Evolutionary conservation across 2,329 filamentous ascomycete genomes (phyloP), one percentile per base, ranked within the genome.

Genomic region (Hymenoscyphus occultus): DNA sequence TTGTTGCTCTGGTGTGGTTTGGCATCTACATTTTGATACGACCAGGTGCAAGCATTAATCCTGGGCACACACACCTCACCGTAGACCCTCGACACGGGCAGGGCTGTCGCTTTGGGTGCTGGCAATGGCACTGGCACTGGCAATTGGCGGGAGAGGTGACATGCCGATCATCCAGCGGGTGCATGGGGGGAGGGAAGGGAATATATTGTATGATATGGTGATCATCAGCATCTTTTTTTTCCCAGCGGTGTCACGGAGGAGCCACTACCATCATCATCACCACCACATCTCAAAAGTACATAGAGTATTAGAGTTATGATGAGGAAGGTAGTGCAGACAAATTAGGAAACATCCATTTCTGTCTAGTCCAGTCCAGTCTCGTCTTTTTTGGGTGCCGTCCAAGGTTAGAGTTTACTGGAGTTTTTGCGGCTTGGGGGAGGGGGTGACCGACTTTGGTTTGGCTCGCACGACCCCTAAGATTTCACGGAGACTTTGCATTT

Each of bases 141-240:
- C 45, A 22, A 51, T 51, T 51, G 45, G 45, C 45, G 45, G 45
- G 45, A 51, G n/a, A 22, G 9, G 45, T 59, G 57, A 59, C 57
- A 22, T 19, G 57, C 16, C 57, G 57, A 59, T 59, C 57, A 59
- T 59, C 39, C 57, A 59, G 57, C 57, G 39, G 57, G 35, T 59
- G 56, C 12, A 39, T 22, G 22, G 54, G 19, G 10, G 22, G 9
- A 22, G 54, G 22, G 13, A 22, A 35, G 19, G 22, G 22, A 19
- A 13, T 10, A 28, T 40, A 59, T 40, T 28, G 16, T 40, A 32
- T n/a, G 35, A n/a, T 32, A 32, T 16, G 35, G 12, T 19, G 19
- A 59, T 42, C 57, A 42, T 35, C 28, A 9, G 13, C 28, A 14
- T 10, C 7, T 31, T 31, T 22, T 31, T 2, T 9, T 5, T 35